Conservation (phyloP, 1,284 basidiomycete genomes). For the Leccinum cinnamomeum region DNA sequence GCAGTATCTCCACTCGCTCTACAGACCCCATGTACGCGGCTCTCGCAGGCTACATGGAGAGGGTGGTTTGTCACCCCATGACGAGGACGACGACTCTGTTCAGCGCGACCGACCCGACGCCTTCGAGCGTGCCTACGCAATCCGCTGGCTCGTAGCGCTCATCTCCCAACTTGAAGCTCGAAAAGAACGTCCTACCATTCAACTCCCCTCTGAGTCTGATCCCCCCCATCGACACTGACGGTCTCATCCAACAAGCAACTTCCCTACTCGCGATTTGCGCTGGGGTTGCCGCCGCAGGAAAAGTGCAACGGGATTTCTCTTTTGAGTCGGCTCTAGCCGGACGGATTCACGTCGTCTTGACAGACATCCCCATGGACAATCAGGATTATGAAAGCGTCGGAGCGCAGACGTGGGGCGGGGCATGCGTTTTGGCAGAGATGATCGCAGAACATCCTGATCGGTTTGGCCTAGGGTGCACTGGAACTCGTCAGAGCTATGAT, state of each 20-base stretch:
- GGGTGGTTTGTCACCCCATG: background rate
- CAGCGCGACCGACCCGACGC: conserved; percentile 45
- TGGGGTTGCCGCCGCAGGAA: conserved; percentile 56
- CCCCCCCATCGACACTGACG: conserved; percentile 1
- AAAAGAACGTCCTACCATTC: conserved; percentile 12
- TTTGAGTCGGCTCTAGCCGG: conserved; percentile 34
- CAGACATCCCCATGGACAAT: conserved; percentile 74
- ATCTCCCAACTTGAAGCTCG: conserved; percentile 38
- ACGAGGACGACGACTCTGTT: conserved; percentile 5
- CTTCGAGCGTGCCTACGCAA: conserved; percentile 67
- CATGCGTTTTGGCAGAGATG: conserved; percentile 80
- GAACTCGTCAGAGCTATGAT: background rate
- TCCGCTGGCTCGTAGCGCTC: conserved; percentile 70
- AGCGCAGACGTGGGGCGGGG: conserved; percentile 89
- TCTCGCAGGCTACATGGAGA: conserved; percentile 22
- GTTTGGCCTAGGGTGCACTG: conserved; percentile 45
- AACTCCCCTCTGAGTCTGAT: background rate
- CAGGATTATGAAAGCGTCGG: conserved; percentile 78
- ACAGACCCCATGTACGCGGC: conserved; percentile 39
- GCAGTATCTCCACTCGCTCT: conserved; percentile 32
- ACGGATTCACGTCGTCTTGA: conserved; percentile 49
- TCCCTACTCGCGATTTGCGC: conserved; percentile 64
- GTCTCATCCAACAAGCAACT: conserved; percentile 53
- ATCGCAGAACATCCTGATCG: conserved; percentile 58
- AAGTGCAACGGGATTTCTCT: conserved; percentile 41